phyloP scores from a whole-genome alignment of 768 basidiomycete species.

The Exidia glandulosa region DNA sequence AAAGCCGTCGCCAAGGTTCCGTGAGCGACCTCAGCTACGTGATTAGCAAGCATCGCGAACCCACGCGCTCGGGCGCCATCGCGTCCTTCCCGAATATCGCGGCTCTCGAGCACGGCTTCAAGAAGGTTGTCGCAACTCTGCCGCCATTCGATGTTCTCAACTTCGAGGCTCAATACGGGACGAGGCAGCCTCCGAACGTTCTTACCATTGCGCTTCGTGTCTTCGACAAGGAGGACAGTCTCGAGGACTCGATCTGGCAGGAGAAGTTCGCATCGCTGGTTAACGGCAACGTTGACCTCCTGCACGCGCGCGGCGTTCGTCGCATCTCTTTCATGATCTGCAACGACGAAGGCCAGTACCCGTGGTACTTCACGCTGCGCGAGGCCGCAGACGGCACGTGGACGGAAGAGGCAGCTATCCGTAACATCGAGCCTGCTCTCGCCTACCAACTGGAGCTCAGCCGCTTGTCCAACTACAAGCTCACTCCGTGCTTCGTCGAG shows the following conservation, averaged over 20 bases:
- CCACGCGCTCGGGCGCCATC: slow-evolving; percentile 82
- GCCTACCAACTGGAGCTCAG: slow-evolving; percentile 97
- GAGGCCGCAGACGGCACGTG: slow-evolving; percentile 54
- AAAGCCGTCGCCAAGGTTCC: slow-evolving; percentile 75
- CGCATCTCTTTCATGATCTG: slow-evolving; percentile 89
- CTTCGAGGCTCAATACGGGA: slow-evolving; percentile 66
- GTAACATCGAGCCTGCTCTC: slow-evolving; percentile 95
- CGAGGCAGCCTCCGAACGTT: slow-evolving; percentile 77
- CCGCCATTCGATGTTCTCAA: slow-evolving; percentile 65
- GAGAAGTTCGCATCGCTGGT: slow-evolving; percentile 58
- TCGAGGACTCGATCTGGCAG: slow-evolving; percentile 67
- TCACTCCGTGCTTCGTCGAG: slow-evolving; percentile 92
- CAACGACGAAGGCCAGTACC: slow-evolving; percentile 72
- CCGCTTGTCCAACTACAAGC: slow-evolving; percentile 92
- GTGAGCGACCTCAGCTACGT: slow-evolving; percentile 94
- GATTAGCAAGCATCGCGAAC: slow-evolving; percentile 81
- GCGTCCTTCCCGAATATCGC: slow-evolving; percentile 75
- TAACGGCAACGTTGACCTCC: slow-evolving; percentile 51
- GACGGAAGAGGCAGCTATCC: slow-evolving; percentile 92
- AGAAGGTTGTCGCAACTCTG: slow-evolving; percentile 58
- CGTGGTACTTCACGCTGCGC: slow-evolving; percentile 88
- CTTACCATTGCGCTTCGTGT: slow-evolving; percentile 88
- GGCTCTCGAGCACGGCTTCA: slow-evolving; percentile 61
- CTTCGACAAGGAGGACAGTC: slow-evolving; percentile 70
- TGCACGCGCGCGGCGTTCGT: slow-evolving; percentile 72